Evolutionary conservation across 257 asterid genomes (phyloP).

Genomic region (Solanum medicagineum): DNA sequence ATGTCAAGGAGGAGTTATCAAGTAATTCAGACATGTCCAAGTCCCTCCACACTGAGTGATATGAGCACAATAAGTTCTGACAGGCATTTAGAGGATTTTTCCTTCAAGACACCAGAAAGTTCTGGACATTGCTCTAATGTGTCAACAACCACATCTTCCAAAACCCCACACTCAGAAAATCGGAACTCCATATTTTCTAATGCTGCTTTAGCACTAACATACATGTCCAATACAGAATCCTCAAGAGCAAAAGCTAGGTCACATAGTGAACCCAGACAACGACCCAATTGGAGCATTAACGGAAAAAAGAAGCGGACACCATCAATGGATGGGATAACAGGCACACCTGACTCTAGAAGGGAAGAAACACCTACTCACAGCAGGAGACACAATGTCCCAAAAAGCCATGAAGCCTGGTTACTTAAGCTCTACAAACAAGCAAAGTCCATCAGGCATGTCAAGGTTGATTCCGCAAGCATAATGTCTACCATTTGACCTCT

Average conservation of each 20-base stretch:
- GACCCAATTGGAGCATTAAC: conserved; percentile 31
- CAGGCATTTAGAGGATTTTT: conserved; percentile 22
- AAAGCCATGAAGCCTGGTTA: conserved; percentile 35
- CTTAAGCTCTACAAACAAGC: conserved; percentile 23
- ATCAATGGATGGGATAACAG: conserved; percentile 24
- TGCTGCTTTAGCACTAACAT: conserved; percentile 24
- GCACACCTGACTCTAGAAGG: background rate
- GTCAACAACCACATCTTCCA: conserved; percentile 15
- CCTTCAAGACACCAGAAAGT: conserved; percentile 12
- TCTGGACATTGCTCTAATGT: conserved; percentile 11
- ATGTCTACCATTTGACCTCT: conserved; percentile 11
- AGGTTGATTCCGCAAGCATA: conserved; percentile 9
- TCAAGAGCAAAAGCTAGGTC: conserved; percentile 68
- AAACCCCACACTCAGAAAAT: conserved; percentile 9
- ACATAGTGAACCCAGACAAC: conserved; percentile 64
- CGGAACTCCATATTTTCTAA: conserved; percentile 5
- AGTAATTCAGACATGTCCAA: conserved; percentile 13
- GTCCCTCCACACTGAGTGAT: conserved; percentile 41
- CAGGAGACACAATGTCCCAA: conserved; percentile 11
- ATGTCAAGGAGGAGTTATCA: conserved; percentile 24
- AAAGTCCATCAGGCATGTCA: conserved; percentile 14
- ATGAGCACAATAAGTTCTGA: conserved; percentile 32
- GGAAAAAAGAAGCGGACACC: conserved; percentile 28
- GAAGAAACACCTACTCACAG: background rate
- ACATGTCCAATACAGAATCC: conserved; percentile 58